Conservation (phyloP, 2,329 filamentous ascomycete species). For the Fusarium sp. region DNA sequence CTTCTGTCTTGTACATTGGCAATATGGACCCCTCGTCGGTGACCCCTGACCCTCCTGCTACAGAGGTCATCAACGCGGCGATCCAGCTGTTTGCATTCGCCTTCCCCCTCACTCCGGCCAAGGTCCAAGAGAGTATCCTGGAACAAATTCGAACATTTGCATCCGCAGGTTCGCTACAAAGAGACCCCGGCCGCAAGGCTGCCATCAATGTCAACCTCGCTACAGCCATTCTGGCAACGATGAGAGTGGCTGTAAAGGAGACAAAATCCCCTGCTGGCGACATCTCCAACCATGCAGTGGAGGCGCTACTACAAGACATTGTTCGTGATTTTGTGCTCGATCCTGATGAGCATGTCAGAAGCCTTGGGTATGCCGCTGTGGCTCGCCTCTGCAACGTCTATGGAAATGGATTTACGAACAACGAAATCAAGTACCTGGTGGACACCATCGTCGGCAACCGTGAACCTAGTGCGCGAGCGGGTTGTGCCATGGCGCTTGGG, state of each 20-base stretch:
- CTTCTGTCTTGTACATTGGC: slow-evolving; percentile 76
- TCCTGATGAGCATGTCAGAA: slow-evolving; percentile 84
- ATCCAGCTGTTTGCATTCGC: slow-evolving; percentile 93
- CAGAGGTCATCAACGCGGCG: slow-evolving; percentile 92
- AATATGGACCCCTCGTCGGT: slow-evolving; percentile 53
- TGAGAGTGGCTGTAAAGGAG: slow-evolving; percentile 86
- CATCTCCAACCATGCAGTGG: slow-evolving; percentile 75
- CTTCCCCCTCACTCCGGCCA: slow-evolving; percentile 85
- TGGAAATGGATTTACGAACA: slow-evolving; percentile 86
- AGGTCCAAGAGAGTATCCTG: slow-evolving; percentile 93
- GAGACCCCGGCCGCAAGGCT: slow-evolving; percentile 86
- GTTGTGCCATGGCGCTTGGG: slow-evolving; percentile 91
- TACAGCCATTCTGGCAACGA: slow-evolving; percentile 76
- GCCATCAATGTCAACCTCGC: slow-evolving; percentile 92
- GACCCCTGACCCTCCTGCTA: slow-evolving; percentile 79
- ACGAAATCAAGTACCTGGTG: slow-evolving; percentile 88
- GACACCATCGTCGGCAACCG: slow-evolving; percentile 94
- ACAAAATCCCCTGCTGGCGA: slow-evolving; percentile 75
- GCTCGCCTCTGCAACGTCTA: slow-evolving; percentile 84
- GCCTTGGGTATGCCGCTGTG: slow-evolving; percentile 82
- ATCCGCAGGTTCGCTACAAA: slow-evolving; percentile 78
- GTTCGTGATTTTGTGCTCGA: slow-evolving; percentile 76
- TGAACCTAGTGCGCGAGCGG: slow-evolving; percentile 90
- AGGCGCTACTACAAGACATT: slow-evolving; percentile 83
- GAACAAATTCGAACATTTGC: slow-evolving; percentile 92